Evolutionary conservation across 768 basidiomycete genomes (phyloP).

Genomic region (Calocera viscosa): DNA sequence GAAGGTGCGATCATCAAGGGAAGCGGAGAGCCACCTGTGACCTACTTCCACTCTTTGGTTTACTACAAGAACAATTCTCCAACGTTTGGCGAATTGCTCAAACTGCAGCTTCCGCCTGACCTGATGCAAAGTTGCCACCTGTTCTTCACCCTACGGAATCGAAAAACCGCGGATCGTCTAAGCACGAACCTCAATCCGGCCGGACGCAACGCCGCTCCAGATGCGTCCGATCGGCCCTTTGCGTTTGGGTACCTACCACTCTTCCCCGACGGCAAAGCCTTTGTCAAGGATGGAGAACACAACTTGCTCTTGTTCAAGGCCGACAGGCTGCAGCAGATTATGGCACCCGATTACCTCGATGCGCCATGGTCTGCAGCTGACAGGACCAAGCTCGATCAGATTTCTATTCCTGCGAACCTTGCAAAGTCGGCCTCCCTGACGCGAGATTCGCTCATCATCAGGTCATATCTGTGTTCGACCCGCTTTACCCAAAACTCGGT

Average conservation of each 20-base stretch:
- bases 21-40: slow-evolving; percentile 67
- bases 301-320: slow-evolving; percentile 71
- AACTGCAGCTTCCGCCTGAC: slow-evolving; percentile 59
- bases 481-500: slow-evolving; percentile 83
- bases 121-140: slow-evolving; percentile 72
- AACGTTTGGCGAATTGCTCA: slow-evolving; percentile 87
- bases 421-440: slow-evolving; percentile 53
- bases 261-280: slow-evolving; percentile 59
- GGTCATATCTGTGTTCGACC: slow-evolving; percentile 86
- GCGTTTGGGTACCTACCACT: slow-evolving; percentile 89
- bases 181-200: slow-evolving; percentile 21
- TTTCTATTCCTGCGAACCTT: slow-evolving; percentile 47
- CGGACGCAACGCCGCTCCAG: slow-evolving; percentile 21
- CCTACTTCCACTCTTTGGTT: slow-evolving; percentile 80
- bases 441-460: slow-evolving; percentile 65
- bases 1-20: slow-evolving; percentile 69
- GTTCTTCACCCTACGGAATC: slow-evolving; percentile 87
- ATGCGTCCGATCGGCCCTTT: slow-evolving; percentile 58
- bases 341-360: slow-evolving; percentile 57
- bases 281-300: slow-evolving; percentile 83
- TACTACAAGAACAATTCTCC: slow-evolving; percentile 80
- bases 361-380: slow-evolving; percentile 48
- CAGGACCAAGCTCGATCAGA: slow-evolving; percentile 49
- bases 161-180: slow-evolving; percentile 17
- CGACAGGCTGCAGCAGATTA: slow-evolving; percentile 51